Base-by-base conservation (phyloP, 495 filamentous ascomycete species). In the Barbatosphaeria neglecta region DNA sequence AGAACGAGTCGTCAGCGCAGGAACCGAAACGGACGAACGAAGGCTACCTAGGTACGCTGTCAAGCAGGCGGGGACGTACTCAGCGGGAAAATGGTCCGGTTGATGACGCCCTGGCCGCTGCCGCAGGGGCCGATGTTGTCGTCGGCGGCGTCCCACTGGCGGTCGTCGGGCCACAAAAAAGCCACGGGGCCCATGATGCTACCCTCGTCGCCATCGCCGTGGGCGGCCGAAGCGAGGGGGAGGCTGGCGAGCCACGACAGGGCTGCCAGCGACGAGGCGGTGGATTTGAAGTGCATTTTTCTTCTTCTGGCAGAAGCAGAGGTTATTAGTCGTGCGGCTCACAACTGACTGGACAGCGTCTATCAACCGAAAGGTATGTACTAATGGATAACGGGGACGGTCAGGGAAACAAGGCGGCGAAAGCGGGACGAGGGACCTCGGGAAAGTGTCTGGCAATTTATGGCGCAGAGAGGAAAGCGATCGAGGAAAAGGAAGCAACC, bases 81-180 rank as follows among this genome's bases (percentile, higher is more conserved):
- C 6, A 73, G 54, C 22, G 72, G 72, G 43, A 74, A 74, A 0
- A 61, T 44, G 0, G 71, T 76, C 44, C 71, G 54, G 45, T 72
- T 70, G 2, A 44, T 41, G 3, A 66, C 57, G 0, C 61, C 60
- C 17, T 59, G 58, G 15, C 58, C 50, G 16, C 67, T 72, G 19
- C 72, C 71, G 40, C 71, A 77, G 6, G 72, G 73, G 0, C 61
- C 64, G 10, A 49, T 63, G 46, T 73, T 75, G 46, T 75, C 73
- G 17, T 61, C 45, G 1, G 59, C 56, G 41, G 62, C 66, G 44
- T 55, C 61, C 70, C 70, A 77, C 2, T 55, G 45, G 22, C 73
- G 63, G 51, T 73, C 66, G 6, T 59, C 57, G 4, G 73, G 73
- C 73, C 73, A 77, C 23, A 77, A 53, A 50, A 77, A 75, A 18